These are phyloP conservation scores for Eucalyptus curtisii DNA, from an alignment of 345 rosid genomes.

Conservation along the genomic window DNA sequence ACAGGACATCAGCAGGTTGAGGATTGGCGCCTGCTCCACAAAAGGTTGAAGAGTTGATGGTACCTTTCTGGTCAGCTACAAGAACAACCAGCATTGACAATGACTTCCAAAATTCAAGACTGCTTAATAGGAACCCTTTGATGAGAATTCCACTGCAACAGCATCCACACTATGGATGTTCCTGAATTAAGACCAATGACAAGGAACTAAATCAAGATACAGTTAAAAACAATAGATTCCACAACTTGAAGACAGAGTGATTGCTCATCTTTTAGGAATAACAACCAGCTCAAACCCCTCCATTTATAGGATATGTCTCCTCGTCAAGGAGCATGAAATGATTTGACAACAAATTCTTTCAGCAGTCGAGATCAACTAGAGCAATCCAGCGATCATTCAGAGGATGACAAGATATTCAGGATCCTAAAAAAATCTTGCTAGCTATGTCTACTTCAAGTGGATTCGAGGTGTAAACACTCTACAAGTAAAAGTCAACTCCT, in stretches of 20 bases:
- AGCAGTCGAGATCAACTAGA: neutral
- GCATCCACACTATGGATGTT: slow-evolving; percentile 87
- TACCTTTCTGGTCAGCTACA: neutral
- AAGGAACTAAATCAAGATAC: neutral
- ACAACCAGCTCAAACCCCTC: neutral
- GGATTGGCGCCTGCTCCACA: neutral
- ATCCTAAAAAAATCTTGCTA: neutral
- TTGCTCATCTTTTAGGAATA: neutral
- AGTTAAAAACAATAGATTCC: neutral
- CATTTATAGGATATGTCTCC: neutral
- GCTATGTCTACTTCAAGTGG: neutral
- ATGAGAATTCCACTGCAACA: slow-evolving; percentile 66
- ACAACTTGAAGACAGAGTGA: neutral
- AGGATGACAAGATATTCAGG: neutral
- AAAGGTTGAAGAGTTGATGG: neutral
- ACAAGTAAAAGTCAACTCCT: neutral
- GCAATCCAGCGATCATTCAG: neutral
- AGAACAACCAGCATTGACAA: neutral
- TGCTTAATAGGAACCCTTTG: neutral
- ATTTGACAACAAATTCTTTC: neutral
- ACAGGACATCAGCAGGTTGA: neutral
- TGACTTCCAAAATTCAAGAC: neutral
- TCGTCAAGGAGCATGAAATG: neutral
- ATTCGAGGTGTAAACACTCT: neutral
- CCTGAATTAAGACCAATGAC: slow-evolving; percentile 20